phyloP scores from a whole-genome alignment of 495 filamentous ascomycete species.

The Penicillium diatomitis region DNA sequence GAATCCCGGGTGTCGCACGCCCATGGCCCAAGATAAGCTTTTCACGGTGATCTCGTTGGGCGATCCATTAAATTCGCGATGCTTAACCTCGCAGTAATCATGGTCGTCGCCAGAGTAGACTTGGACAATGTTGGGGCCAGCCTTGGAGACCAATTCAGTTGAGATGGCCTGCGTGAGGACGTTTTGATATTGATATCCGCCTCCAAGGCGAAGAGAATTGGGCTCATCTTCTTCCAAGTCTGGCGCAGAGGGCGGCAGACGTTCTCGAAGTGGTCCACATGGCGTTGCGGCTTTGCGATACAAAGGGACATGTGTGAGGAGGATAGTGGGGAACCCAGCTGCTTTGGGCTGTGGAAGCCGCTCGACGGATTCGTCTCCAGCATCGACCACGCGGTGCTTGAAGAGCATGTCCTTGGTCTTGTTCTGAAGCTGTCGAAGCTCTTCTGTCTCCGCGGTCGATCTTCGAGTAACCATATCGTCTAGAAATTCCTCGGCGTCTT shows the following conservation, averaged over 20 bases:
- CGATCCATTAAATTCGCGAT: constrained; percentile 55
- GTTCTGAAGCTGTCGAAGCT: constrained; percentile 29
- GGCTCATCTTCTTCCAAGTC: constrained; percentile 59
- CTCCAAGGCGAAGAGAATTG: constrained; percentile 64
- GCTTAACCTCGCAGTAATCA: constrained; percentile 88
- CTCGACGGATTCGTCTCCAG: constrained; percentile 17
- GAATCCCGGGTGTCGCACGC: constrained; percentile 84
- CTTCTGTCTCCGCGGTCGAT: constrained; percentile 31
- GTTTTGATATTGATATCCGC: constrained; percentile 95
- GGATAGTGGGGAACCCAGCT: constrained; percentile 63
- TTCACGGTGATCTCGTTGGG: constrained; percentile 92
- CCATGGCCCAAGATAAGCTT: constrained; percentile 90
- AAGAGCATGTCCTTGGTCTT: constrained; percentile 39
- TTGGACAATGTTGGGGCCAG: constrained; percentile 61
- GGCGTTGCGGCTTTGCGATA: constrained; percentile 73
- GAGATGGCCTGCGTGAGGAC: constrained; percentile 71
- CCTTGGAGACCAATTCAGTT: constrained; percentile 55
- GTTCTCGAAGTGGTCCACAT: constrained; percentile 85
- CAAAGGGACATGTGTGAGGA: constrained; percentile 86
- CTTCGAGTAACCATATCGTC: constrained; percentile 44
- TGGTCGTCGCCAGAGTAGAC: constrained; percentile 97
- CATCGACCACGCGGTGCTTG: constrained; percentile 34
- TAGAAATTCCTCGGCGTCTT: constrained; percentile 69
- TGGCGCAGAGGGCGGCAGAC: constrained; percentile 58
- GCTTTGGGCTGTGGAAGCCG: constrained; percentile 14